Evolutionary conservation across 345 rosid species (phyloP).

Genomic region (Theobroma cacao): DNA sequence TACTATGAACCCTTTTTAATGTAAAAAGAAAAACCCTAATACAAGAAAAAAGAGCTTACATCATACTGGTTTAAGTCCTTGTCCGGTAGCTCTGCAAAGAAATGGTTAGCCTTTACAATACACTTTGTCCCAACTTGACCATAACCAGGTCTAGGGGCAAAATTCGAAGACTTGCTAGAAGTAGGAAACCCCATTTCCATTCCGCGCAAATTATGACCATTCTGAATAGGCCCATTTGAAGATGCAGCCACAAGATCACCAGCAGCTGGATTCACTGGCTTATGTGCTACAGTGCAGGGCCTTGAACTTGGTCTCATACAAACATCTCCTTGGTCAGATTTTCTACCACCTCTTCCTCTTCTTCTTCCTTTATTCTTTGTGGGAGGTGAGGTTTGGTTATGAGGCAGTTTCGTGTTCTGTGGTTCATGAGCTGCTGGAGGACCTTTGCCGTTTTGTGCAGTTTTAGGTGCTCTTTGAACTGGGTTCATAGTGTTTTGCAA

Average conservation of each 20-base stretch:
- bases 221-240: slow-evolving; percentile 31
- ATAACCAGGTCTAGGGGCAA: slow-evolving; percentile 84
- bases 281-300: slow-evolving; percentile 68
- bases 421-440: slow-evolving; percentile 42
- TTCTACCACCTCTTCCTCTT: slow-evolving; percentile 90
- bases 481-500: slow-evolving; percentile 56
- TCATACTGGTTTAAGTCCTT: slow-evolving; percentile 96
- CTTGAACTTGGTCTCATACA: slow-evolving; percentile 92
- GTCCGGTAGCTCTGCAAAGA: slow-evolving; percentile 82
- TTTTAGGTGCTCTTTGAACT: slow-evolving; percentile 51
- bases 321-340: slow-evolving; percentile 86
- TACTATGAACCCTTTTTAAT: slow-evolving; percentile 10
- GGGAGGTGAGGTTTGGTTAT: slow-evolving; percentile 65
- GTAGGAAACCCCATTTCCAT: slow-evolving; percentile 59
- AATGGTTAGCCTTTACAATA: slow-evolving; percentile 97
- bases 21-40: slow-evolving; percentile 2
- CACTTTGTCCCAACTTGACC: slow-evolving; percentile 90
- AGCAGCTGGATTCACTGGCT: slow-evolving; percentile 42
- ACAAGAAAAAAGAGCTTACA: slow-evolving; percentile 47
- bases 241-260: slow-evolving; percentile 24
- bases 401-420: slow-evolving; percentile 37
- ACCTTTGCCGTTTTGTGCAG: slow-evolving; percentile 72
- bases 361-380: slow-evolving; percentile 67
- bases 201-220: slow-evolving; percentile 22
- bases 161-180: slow-evolving; percentile 71